Evolutionary conservation across 805 yeast genomes (phyloP).

Genomic region (Zygoascus flipseniorum): DNA sequence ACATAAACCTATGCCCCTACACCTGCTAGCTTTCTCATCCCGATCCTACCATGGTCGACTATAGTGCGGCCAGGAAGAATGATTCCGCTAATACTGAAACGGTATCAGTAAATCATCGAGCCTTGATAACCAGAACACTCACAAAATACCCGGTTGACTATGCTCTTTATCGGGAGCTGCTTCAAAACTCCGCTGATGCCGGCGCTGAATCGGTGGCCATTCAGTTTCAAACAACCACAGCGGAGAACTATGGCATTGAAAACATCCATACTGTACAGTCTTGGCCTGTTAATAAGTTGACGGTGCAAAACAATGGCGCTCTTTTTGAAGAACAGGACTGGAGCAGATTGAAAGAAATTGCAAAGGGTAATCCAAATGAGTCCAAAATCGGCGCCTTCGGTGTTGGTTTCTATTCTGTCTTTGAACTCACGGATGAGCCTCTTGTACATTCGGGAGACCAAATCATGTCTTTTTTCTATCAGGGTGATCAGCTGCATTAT

Average conservation of each 20-base stretch:
- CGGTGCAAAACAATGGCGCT: constrained; percentile 30
- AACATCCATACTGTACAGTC: constrained; percentile 13
- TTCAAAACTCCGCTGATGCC: constrained; percentile 36
- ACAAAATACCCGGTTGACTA: constrained; percentile 36
- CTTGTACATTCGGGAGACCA: constrained; percentile 41
- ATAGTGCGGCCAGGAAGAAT: constrained; percentile 9
- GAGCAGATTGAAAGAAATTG: constrained; percentile 33
- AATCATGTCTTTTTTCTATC: constrained; percentile 30
- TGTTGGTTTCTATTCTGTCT: constrained; percentile 57
- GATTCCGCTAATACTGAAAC: constrained; percentile 13
- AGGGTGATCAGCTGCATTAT: constrained; percentile 32
- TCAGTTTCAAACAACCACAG: constrained; percentile 18
- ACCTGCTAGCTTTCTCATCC: background rate
- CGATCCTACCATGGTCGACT: constrained; percentile 1
- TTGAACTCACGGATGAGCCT: constrained; percentile 77
- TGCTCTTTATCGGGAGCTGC: constrained; percentile 32
- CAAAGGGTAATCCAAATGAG: constrained; percentile 36
- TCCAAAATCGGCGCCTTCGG: constrained; percentile 37
- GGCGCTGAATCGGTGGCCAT: constrained; percentile 28
- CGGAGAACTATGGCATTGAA: constrained; percentile 4
- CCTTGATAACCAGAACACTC: constrained; percentile 33
- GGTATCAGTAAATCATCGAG: constrained; percentile 33
- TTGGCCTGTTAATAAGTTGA: constrained; percentile 21
- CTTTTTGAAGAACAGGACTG: constrained; percentile 31
- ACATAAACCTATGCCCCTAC: background rate